A percentile compares a stretch with the other conserved stretches of the same genome.
phyloP scores from a whole-genome alignment of 352 stramenopile genomes.

The Globisporangium solare region DNA sequence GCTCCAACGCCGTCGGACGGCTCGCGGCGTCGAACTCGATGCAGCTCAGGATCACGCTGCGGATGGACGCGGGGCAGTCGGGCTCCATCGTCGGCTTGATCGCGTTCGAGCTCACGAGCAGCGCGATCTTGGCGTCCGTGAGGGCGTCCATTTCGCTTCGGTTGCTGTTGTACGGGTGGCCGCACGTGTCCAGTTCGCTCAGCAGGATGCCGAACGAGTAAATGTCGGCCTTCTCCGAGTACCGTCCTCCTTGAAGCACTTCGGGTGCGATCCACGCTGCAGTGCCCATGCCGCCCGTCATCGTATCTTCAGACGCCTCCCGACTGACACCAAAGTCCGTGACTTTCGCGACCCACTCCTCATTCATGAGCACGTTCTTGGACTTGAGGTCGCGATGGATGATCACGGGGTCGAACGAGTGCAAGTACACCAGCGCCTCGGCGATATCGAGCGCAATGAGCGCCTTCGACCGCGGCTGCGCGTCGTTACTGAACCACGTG shows the following conservation, averaged over 20 bases:
- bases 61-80: conserved; percentile 44
- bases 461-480: conserved; percentile 19
- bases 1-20: conserved; percentile 50
- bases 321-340: conserved; percentile 46
- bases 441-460: conserved; percentile 34
- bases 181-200: conserved; percentile 31
- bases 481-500: conserved; percentile 1
- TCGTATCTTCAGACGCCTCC: conserved; percentile 20
- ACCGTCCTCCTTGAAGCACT: conserved; percentile 18
- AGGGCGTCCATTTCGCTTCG: not conserved
- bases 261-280: conserved; percentile 31
- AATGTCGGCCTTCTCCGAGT: conserved; percentile 19
- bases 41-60: conserved; percentile 41
- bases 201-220: conserved; percentile 28
- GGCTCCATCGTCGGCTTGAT: conserved; percentile 40
- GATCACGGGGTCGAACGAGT: conserved; percentile 37
- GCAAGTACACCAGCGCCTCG: conserved; percentile 33
- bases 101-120: conserved; percentile 40
- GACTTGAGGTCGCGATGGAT: conserved; percentile 41
- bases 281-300: conserved; percentile 26
- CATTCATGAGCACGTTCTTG: conserved; percentile 32
- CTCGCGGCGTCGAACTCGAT: conserved; percentile 37
- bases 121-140: conserved; percentile 24
- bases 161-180: conserved; percentile 18
- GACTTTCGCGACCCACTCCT: conserved; percentile 32